Percentiles rank a stretch among this genome's conserved stretches.
These are phyloP conservation scores for Mortierella sp. DNA, from an alignment of 371 early-diverging fungal species.

Conservation along the genomic window DNA sequence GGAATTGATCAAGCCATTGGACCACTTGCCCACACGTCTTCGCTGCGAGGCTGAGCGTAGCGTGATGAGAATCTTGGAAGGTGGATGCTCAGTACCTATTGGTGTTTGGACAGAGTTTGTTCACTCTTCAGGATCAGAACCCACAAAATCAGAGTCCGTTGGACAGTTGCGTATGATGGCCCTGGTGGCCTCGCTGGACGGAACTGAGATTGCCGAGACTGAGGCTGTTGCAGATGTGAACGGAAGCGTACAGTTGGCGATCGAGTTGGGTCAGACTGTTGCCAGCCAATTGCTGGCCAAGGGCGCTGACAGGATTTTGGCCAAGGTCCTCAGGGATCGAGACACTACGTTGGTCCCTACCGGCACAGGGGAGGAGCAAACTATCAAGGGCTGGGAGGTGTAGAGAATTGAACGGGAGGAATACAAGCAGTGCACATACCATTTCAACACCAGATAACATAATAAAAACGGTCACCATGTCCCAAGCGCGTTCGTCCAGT, in stretches of 20 bases:
- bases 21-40: constrained; percentile 78
- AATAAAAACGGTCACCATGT: not conserved
- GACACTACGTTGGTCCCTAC: constrained; percentile 36
- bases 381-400: constrained; percentile 55
- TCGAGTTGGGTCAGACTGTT: constrained; percentile 44
- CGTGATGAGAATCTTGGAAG: constrained; percentile 92
- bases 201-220: constrained; percentile 67
- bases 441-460: not conserved
- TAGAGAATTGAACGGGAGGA: constrained; percentile 6
- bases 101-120: constrained; percentile 84
- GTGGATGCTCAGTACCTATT: constrained; percentile 97
- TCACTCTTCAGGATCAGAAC: not conserved
- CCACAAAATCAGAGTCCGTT: constrained; percentile 33
- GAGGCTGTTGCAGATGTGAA: constrained; percentile 61
- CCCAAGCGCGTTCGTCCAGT: too few species aligned
- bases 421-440: not conserved
- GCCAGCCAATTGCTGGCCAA: constrained; percentile 44
- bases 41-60: constrained; percentile 90
- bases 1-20: constrained; percentile 69
- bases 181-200: constrained; percentile 82
- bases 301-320: constrained; percentile 60
- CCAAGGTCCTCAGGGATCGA: constrained; percentile 47
- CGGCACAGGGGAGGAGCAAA: constrained; percentile 45
- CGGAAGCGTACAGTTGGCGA: constrained; percentile 56
- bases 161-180: constrained; percentile 68